Evolutionary conservation across 192 early-diverging fungal genomes (phyloP).

Genomic region (Podochytrium sp.): DNA sequence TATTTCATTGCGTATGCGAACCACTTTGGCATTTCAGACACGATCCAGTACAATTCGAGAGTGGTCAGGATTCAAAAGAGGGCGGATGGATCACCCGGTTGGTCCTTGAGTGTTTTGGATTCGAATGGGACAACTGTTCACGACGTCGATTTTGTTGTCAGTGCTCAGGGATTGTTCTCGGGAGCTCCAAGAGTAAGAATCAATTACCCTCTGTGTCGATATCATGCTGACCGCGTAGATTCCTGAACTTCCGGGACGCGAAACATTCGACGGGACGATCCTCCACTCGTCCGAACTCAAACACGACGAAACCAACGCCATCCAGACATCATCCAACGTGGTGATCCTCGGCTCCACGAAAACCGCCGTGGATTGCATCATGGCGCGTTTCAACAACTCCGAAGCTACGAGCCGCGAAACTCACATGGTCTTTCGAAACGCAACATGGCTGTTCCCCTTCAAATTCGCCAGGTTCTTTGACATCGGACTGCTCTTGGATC

Average conservation of each 20-base stretch:
- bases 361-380: not conserved
- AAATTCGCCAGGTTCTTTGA: not conserved
- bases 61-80: not conserved
- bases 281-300: constrained; percentile 1
- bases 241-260: not conserved
- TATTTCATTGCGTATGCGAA: constrained; percentile 11
- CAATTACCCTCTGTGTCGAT: not conserved
- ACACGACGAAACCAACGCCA: not conserved
- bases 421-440: not conserved
- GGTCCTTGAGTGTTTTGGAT: not conserved
- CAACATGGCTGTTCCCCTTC: not conserved
- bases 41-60: not conserved
- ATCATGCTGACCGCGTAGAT: no score
- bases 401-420: not conserved
- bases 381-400: not conserved
- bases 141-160: constrained; percentile 18
- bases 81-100: not conserved
- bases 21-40: not conserved
- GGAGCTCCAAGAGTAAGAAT: not conserved
- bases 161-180: constrained; percentile 11
- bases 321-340: not conserved
- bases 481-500: not conserved
- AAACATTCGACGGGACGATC: not conserved
- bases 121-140: not conserved
- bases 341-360: constrained; percentile 1